These are phyloP conservation scores for Rubroshorea leprosula DNA, from an alignment of 345 rosid genomes.

Conservation along the genomic window DNA sequence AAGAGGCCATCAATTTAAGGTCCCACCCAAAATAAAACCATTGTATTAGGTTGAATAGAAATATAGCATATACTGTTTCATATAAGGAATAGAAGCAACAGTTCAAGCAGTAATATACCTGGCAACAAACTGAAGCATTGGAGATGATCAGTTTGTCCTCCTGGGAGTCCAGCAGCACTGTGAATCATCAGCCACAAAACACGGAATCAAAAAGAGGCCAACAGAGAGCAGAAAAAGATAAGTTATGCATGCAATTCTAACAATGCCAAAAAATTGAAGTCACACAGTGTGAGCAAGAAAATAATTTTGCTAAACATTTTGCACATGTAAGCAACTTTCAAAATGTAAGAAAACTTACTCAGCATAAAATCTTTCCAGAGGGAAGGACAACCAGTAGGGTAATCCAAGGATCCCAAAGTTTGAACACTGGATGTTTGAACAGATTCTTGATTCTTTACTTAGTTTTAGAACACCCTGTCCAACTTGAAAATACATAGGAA, in stretches of 20 bases:
- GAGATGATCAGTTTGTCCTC: slow-evolving; percentile 39
- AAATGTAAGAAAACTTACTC: slow-evolving; percentile 43
- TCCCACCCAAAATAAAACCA: too few species aligned
- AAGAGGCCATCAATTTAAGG: too few species aligned
- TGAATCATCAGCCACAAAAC: slow-evolving; percentile 21
- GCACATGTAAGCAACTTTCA: too few species aligned
- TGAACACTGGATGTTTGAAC: slow-evolving; percentile 57
- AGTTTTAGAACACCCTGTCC: slow-evolving; percentile 69
- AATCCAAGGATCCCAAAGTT: slow-evolving; percentile 77
- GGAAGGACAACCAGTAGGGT: slow-evolving; percentile 72
- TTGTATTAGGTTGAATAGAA: neutral
- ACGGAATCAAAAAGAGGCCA: slow-evolving; percentile 2
- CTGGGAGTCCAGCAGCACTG: slow-evolving; percentile 49
- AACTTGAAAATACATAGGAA: slow-evolving; percentile 35
- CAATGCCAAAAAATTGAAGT: neutral
- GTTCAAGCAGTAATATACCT: too few species aligned
- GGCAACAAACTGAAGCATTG: slow-evolving; percentile 63
- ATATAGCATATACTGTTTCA: too few species aligned
- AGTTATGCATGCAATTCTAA: neutral
- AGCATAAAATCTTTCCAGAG: slow-evolving; percentile 62
- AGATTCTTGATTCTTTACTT: slow-evolving; percentile 48
- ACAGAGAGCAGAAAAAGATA: neutral
- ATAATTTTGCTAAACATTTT: too few species aligned
- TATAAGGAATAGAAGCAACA: too few species aligned
- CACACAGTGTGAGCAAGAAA: neutral